Evolutionary conservation across 2,329 filamentous ascomycete species (phyloP).

Genomic region (Claviceps fusiformis): DNA sequence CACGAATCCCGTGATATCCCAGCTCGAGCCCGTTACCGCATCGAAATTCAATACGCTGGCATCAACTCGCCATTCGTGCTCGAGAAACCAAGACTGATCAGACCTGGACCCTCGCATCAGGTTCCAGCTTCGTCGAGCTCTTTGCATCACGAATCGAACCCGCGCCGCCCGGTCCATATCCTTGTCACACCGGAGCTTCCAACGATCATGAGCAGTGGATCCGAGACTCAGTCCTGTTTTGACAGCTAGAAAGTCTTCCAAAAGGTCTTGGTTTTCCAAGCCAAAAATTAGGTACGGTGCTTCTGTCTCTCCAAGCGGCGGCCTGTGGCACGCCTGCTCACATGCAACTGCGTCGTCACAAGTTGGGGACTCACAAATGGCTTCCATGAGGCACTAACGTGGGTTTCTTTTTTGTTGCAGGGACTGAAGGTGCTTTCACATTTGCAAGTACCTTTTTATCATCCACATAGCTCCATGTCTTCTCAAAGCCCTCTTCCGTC

Average conservation of each 20-base stretch:
- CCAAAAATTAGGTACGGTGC: background rate
- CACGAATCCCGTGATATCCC: too few species aligned
- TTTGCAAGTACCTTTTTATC: constrained; percentile 7
- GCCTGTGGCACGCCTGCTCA: too few species aligned
- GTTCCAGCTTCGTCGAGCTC: background rate
- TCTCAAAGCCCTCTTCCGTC: constrained; percentile 16
- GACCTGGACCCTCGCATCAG: background rate
- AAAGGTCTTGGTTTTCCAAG: background rate
- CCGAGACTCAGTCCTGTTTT: background rate
- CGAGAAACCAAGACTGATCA: background rate
- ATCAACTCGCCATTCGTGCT: too few species aligned
- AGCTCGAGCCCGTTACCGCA: too few species aligned
- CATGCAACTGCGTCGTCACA: background rate
- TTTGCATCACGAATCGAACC: background rate
- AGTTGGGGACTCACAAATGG: background rate
- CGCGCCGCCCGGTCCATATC: background rate
- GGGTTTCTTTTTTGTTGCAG: too few species aligned
- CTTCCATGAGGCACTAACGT: background rate
- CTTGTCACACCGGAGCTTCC: background rate
- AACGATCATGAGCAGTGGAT: background rate
- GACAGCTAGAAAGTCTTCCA: background rate
- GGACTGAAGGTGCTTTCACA: constrained; percentile 6
- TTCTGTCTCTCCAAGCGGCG: background rate
- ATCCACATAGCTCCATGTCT: constrained; percentile 19
- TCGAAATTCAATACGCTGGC: too few species aligned